Evolutionary conservation across 2,329 filamentous ascomycete species (phyloP), one percentile per base, ranked within the genome.

Genomic region (Curvularia lunata): DNA sequence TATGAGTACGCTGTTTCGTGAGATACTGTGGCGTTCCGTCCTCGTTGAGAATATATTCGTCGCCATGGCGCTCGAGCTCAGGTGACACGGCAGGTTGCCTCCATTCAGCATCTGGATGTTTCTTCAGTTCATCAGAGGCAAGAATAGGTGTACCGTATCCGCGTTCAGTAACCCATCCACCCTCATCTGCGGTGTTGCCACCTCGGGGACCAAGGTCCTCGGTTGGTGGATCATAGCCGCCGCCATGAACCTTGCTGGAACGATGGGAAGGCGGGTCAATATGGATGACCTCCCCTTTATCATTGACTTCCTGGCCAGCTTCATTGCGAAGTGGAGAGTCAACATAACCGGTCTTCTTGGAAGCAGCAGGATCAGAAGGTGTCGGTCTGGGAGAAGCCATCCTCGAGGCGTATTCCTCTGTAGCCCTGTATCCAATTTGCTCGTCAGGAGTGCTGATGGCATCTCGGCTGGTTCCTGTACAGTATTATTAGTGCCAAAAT

Each of bases 391-490:
- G 89, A n/a, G 90, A 90, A 43, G 86, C 83, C 60, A 92, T 87
- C 59, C 91, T 89, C 28, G 89, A 90, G 16, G 88, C 84, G 72
- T 92, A 96, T 72, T 96, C 89, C 63, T 97, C 92, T 10, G 87
- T 89, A 12, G 92, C 94, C 61, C 92, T 86, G 79, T 93, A 97
- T 19, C 91, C 95, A 67, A 96, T 87, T 73, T 98, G 91, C 70
- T 98, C 94, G 67, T 91, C 91, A 2, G 95, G 95, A 4, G 92
- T 95, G 55, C 91, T 87, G 48, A 85, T 78, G 55, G 86, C 83
- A 50, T 85, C 84, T 50, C 83, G 80, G 41, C 85, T 86, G 40
- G 86, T 86, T 61, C 87, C 91, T 95, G 72, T 54, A 63, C 56
- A 56, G 73, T 79, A 80, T 84, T 83, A 59, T 77, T 67, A 75